Evolutionary conservation across 257 asterid species (phyloP).

Genomic region (Cruciata laevipes): DNA sequence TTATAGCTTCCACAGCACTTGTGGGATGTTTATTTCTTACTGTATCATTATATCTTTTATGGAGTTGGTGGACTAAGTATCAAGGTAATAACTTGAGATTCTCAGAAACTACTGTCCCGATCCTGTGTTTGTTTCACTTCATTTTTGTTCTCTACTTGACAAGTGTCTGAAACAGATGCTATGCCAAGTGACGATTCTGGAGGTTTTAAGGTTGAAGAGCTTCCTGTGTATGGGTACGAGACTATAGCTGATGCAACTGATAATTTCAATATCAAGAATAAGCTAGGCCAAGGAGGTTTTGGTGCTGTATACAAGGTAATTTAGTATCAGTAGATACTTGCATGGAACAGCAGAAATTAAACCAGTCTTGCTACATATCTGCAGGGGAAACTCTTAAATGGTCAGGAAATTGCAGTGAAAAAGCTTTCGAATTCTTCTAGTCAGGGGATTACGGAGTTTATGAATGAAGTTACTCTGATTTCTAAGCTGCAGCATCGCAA

Average conservation of each 20-base stretch:
- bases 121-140: neutral
- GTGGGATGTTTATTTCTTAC: neutral
- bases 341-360: neutral
- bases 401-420: neutral
- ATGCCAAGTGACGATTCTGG: neutral
- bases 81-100: neutral
- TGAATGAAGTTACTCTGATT: neutral
- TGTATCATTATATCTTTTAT: no score
- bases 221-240: neutral
- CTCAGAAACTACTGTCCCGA: neutral
- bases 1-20: neutral
- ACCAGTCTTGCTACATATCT: neutral
- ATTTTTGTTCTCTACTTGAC: neutral
- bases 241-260: neutral
- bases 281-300: conserved; percentile 1
- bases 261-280: neutral
- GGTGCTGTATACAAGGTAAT: neutral
- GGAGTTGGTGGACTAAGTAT: neutral
- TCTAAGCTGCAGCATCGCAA: neutral
- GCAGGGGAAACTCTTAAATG: neutral
- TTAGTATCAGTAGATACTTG: neutral
- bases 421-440: neutral
- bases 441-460: neutral
- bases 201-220: neutral
- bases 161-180: neutral